Evolutionary conservation across 2,329 filamentous ascomycete species (phyloP), one percentile per base, ranked within the genome.

Genomic region (Incumbomyces lentus): DNA sequence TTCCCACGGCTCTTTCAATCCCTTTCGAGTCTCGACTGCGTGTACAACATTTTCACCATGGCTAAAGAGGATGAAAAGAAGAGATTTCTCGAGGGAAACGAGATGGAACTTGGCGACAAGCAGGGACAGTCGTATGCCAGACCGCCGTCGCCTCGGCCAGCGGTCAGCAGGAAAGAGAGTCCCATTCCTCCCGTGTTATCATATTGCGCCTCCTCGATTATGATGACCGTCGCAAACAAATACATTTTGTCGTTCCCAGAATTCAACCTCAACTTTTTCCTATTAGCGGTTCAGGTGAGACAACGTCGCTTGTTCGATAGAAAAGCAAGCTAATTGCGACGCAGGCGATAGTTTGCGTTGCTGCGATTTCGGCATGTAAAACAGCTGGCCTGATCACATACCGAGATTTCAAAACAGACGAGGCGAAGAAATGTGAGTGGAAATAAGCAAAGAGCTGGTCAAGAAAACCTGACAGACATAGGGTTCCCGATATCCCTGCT

Each of bases 191-290:
- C 90, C 17, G 85, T 98, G 58, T 63, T 94, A 55, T 80, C 86
- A 40, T 98, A 98, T 73, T 98, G 92, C 68, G 73, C 84, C 60
- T 86, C 90, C 44, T 95, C 89, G n/a, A 98, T 98, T 63, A 78
- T 90, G 66, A 98, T 98, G 92, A 98, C 92, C 6, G 86, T 95
- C n/a, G 92, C 93, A 66, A 98, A 98, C 72, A 98, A 98, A 75
- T 98, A 93, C 66, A 89, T 95, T 52, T 79, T 98, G 39, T 95
- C 87, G 6, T 92, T 92, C 50, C 75, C 77, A 43, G 78, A 83
- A 56, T 98, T 93, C 78, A 98, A 98, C 69, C 70, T 98, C 60
- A 95, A 94, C 69, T 95, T 96, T 68, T 86, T 98, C 69, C 84
- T 95, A 59, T 78, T 98, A 50, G 83, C 80, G 51, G 76, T 96